Conservation (phyloP, 768 basidiomycete species). For the Hemileccinum rubropunctum region DNA sequence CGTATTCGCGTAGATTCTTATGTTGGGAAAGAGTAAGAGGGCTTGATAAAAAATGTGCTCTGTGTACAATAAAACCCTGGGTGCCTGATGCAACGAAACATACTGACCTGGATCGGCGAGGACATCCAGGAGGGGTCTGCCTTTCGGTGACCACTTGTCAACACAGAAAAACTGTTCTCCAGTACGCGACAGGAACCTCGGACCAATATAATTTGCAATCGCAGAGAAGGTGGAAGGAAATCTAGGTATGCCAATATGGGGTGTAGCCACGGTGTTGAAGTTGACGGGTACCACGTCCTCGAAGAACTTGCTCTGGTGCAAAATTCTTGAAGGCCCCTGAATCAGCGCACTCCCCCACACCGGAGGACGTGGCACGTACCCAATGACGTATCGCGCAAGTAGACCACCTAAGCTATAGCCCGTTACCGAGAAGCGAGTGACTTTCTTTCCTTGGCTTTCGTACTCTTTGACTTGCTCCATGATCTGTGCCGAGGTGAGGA, state of each 20-base stretch:
- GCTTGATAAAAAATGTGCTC: conserved; percentile 77
- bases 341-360: conserved; percentile 4
- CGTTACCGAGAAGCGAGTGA: conserved; percentile 67
- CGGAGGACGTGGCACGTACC: conserved; percentile 36
- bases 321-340: conserved; percentile 40
- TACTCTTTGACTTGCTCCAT: conserved; percentile 52
- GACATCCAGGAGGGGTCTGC: conserved; percentile 66
- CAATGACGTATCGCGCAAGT: conserved; percentile 75
- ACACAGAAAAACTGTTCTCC: conserved; percentile 75
- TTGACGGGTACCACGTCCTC: conserved; percentile 67
- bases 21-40: conserved; percentile 59
- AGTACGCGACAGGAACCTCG: conserved; percentile 70
- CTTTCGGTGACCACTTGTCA: conserved; percentile 70
- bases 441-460: conserved; percentile 49
- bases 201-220: conserved; percentile 54
- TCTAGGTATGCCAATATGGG: conserved; percentile 72
- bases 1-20: conserved; percentile 82
- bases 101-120: conserved; percentile 74
- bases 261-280: conserved; percentile 82
- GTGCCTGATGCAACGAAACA: neutral
- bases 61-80: conserved; percentile 24
- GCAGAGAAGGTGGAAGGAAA: conserved; percentile 59
- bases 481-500: conserved; percentile 41
- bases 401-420: conserved; percentile 86
- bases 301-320: conserved; percentile 71